phyloP scores from a whole-genome alignment of 495 filamentous ascomycete species.

The Annulohypoxylon bovei region DNA sequence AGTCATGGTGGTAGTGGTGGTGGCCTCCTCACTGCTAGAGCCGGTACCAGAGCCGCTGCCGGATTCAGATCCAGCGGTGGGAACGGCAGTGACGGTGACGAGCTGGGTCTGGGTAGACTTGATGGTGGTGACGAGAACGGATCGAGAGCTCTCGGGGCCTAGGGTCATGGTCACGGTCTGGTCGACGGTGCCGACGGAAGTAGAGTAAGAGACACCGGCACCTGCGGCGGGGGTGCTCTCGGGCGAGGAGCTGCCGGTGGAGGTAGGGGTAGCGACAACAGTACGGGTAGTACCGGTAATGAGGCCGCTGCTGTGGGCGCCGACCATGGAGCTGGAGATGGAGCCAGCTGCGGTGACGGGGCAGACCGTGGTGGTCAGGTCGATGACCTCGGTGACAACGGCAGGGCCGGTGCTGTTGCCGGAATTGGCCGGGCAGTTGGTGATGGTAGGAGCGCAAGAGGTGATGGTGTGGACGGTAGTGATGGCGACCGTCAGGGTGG shows the following conservation, averaged over 20 bases:
- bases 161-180: slow-evolving; percentile 54
- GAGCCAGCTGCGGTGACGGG: slow-evolving; percentile 54
- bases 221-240: slow-evolving; percentile 32
- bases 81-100: slow-evolving; percentile 41
- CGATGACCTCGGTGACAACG: slow-evolving; percentile 56
- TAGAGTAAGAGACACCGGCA: slow-evolving; percentile 29
- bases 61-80: slow-evolving; percentile 14
- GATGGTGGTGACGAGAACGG: slow-evolving; percentile 51
- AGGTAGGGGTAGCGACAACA: slow-evolving; percentile 28
- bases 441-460: slow-evolving; percentile 69
- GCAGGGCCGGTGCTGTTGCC: slow-evolving; percentile 51
- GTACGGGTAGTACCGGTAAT: slow-evolving; percentile 49
- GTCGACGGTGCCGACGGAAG: slow-evolving; percentile 37
- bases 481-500: slow-evolving; percentile 61
- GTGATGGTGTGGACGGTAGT: slow-evolving; percentile 70
- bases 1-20: slow-evolving; percentile 52
- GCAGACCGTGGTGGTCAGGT: slow-evolving; percentile 58
- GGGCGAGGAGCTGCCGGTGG: slow-evolving; percentile 29
- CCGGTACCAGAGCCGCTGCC: slow-evolving; percentile 9
- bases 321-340: slow-evolving; percentile 53
- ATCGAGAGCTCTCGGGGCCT: slow-evolving; percentile 48
- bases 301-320: slow-evolving; percentile 48
- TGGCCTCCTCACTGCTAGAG: slow-evolving; percentile 35
- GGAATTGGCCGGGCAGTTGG: slow-evolving; percentile 67
- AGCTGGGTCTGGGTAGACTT: slow-evolving; percentile 46